phyloP scores from a whole-genome alignment of 306 rosid species.

The Benincasa hispida region DNA sequence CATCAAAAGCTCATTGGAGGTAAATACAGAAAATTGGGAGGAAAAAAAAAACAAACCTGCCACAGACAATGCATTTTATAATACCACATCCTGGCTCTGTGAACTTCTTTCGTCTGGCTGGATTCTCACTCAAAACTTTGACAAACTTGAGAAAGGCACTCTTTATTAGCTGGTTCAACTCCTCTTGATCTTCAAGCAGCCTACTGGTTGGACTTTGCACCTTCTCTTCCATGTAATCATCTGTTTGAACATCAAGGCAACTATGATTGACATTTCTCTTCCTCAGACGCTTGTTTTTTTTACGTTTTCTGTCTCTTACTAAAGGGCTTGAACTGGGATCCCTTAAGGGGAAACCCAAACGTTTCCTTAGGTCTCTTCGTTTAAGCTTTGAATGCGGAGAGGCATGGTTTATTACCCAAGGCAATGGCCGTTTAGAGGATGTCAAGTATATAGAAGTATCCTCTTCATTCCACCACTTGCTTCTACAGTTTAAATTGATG shows the following conservation, averaged over 20 bases:
- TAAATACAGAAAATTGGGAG: neutral
- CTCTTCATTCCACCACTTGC: neutral
- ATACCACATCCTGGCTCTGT: conserved; percentile 9
- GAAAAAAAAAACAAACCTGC: conserved; percentile 30
- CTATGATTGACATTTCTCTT: neutral
- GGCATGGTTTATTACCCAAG: neutral
- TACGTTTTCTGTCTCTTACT: neutral
- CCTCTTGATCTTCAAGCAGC: conserved; percentile 25
- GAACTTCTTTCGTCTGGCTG: conserved; percentile 13
- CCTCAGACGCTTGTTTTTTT: neutral
- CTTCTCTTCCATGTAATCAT: conserved; percentile 1
- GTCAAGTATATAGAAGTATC: neutral
- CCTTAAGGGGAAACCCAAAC: neutral
- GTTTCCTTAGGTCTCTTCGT: conserved; percentile 13
- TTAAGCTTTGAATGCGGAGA: neutral
- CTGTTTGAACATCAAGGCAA: conserved; percentile 2
- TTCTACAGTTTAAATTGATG: neutral
- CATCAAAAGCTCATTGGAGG: neutral
- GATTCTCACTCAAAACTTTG: conserved; percentile 20
- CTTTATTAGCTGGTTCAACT: conserved; percentile 18
- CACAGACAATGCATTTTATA: conserved; percentile 24
- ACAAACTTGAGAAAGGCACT: conserved; percentile 23
- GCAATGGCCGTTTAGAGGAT: neutral
- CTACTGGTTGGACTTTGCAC: conserved; percentile 4
- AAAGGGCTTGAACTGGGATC: conserved; percentile 4